phyloP scores from a whole-genome alignment of 257 asterid genomes.

The Plantago ovata region DNA sequence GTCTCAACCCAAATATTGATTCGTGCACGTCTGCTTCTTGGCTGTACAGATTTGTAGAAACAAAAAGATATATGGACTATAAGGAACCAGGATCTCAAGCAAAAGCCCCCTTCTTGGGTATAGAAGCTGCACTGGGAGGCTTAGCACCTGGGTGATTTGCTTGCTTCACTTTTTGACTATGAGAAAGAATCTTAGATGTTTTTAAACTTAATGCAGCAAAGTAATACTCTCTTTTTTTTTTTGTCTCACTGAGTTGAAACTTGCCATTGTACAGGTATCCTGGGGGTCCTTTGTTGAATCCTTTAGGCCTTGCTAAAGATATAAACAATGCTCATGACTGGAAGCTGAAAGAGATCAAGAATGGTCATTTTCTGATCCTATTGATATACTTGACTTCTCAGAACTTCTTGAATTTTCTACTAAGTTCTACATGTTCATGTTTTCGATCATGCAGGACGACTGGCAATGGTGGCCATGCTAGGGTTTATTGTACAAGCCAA shows the following conservation, averaged over 20 bases:
- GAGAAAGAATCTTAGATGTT: too few relatives aligned
- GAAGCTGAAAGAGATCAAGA: slow-evolving; percentile 92
- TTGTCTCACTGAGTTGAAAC: not conserved
- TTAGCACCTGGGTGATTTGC: slow-evolving; percentile 74
- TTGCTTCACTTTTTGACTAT: too few relatives aligned
- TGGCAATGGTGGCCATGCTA: slow-evolving; percentile 88
- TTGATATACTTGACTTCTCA: not conserved
- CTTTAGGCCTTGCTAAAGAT: slow-evolving; percentile 85
- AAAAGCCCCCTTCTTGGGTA: slow-evolving; percentile 63
- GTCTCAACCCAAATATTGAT: not conserved
- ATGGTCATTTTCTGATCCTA: slow-evolving; percentile 36
- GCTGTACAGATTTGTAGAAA: slow-evolving; percentile 60
- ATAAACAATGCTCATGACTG: slow-evolving; percentile 71
- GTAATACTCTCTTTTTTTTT: too few relatives aligned
- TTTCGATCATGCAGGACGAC: slow-evolving; percentile 43
- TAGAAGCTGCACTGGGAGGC: slow-evolving; percentile 79
- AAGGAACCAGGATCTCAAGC: slow-evolving; percentile 83
- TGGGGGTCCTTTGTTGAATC: slow-evolving; percentile 88
- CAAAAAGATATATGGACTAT: slow-evolving; percentile 87
- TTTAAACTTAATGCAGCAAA: too few relatives aligned
- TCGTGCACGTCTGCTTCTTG: not conserved
- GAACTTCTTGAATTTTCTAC: not conserved
- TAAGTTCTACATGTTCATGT: not conserved
- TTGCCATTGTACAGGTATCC: slow-evolving; percentile 51
- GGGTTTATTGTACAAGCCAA: slow-evolving; percentile 84